These are phyloP conservation scores for Eucalyptus albens DNA, from an alignment of 345 rosid species.

Conservation along the genomic window DNA sequence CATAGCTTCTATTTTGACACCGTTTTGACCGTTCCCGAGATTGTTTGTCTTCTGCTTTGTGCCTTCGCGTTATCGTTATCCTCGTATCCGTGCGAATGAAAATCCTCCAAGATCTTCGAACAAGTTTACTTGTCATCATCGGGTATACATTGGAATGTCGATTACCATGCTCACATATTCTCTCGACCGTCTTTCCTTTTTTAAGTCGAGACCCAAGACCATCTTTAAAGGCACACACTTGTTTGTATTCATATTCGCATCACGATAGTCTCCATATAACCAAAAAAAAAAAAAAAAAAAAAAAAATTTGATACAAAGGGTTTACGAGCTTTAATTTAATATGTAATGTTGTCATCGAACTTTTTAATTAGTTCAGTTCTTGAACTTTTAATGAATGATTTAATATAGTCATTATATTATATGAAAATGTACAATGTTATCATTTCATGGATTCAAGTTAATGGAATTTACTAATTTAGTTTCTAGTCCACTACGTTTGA, in stretches of 20 bases:
- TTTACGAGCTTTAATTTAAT: fast-evolving
- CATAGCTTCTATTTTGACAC: not conserved
- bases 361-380: no score
- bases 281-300: no score
- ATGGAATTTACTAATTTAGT: not conserved
- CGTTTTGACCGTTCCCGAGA: not conserved
- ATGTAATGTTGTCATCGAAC: fast-evolving
- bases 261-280: not conserved
- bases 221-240: not conserved
- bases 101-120: not conserved
- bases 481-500: no score
- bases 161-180: not conserved
- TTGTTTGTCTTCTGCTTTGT: not conserved
- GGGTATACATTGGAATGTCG: not conserved
- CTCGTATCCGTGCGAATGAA: not conserved
- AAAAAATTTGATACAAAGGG: not conserved
- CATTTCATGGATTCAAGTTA: no score
- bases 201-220: not conserved
- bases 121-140: not conserved
- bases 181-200: not conserved
- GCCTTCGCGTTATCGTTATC: not conserved
- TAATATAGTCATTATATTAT: fast-evolving
- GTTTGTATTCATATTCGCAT: not conserved
- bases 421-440: not conserved
- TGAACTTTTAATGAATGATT: not conserved